Base-by-base conservation (phyloP, 768 basidiomycete species). In the Cytidiella melzeri region DNA sequence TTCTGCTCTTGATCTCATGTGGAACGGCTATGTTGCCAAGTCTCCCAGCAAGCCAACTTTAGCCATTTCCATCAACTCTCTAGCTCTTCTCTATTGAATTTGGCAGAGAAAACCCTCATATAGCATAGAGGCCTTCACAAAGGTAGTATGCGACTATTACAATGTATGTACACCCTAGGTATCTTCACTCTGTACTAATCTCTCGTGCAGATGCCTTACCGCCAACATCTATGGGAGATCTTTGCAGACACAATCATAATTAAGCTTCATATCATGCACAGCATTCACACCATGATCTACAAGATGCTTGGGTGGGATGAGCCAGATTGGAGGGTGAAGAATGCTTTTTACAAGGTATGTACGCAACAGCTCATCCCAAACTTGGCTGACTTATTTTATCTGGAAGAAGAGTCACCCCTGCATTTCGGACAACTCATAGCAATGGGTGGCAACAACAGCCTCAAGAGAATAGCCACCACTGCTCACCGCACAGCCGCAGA, bases 161-260 rank as follows among this genome's bases (percentile, higher is more conserved):
- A 5, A 25, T 23, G 55, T 56, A 47, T 2, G 52, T 47, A 28
- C 34, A 7, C 18, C 24, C 9, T 4, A n/a, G n/a, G n/a, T n/a
- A n/a, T n/a, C n/a, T n/a, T n/a, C n/a, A n/a, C n/a, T n/a, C n/a
- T n/a, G n/a, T n/a, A n/a, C n/a, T n/a, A n/a, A n/a, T n/a, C n/a
- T 19, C 26, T 46, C 30, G n/a, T 5, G 18, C 38, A 69, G 64
- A 53, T 63, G 1, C 55, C 66, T 3, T 70, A 65, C 47, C 51
- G 41, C 9, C 56, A 49, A 5, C 38, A 30, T 3, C 60, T 57
- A 42, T 54, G 62, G 3, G 52, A 37, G 2, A 49, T 58, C 18
- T 55, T 75, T 23, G 56, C 64, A 2, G 56, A 65, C 23, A 53
- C 67, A 5, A 71, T 67, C 45, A 68, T 73, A 45, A 41, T 64